Evolutionary conservation across 331 rosid species (phyloP).

Genomic region (Saraca asoca): DNA sequence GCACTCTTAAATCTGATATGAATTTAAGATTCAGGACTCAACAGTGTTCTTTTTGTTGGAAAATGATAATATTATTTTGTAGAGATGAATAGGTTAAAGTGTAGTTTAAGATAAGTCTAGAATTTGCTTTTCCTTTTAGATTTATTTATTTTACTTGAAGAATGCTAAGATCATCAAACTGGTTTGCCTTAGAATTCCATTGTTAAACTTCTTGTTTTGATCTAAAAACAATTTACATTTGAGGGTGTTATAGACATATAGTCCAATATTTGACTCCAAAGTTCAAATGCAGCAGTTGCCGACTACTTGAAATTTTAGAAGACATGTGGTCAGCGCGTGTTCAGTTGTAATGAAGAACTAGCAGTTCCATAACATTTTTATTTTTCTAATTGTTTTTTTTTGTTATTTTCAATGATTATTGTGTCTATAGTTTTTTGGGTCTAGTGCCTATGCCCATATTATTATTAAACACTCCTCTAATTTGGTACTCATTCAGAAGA

Average conservation of each 20-base stretch:
- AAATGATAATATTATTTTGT: not conserved
- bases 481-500: slow-evolving; percentile 9
- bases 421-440: slow-evolving; percentile 1
- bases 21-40: not conserved
- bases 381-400: slow-evolving; percentile 16
- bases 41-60: not conserved
- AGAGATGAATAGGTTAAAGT: not conserved
- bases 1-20: slow-evolving; percentile 23
- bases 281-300: slow-evolving; percentile 8
- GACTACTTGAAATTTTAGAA: slow-evolving; percentile 24
- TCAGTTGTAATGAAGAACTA: slow-evolving; percentile 58
- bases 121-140: slow-evolving; percentile 12
- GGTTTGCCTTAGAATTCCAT: slow-evolving; percentile 21
- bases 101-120: slow-evolving; percentile 12
- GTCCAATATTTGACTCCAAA: slow-evolving; percentile 21
- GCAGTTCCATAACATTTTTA: slow-evolving; percentile 34
- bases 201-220: slow-evolving; percentile 37
- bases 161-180: slow-evolving; percentile 14
- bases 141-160: slow-evolving; percentile 9
- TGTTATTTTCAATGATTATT: slow-evolving; percentile 16
- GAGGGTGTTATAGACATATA: slow-evolving; percentile 17
- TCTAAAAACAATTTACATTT: slow-evolving; percentile 21
- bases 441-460: not conserved
- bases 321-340: slow-evolving; percentile 45
- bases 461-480: no score